phyloP scores from a whole-genome alignment of 140 eudicot genomes.

The Oenanthe javanica region DNA sequence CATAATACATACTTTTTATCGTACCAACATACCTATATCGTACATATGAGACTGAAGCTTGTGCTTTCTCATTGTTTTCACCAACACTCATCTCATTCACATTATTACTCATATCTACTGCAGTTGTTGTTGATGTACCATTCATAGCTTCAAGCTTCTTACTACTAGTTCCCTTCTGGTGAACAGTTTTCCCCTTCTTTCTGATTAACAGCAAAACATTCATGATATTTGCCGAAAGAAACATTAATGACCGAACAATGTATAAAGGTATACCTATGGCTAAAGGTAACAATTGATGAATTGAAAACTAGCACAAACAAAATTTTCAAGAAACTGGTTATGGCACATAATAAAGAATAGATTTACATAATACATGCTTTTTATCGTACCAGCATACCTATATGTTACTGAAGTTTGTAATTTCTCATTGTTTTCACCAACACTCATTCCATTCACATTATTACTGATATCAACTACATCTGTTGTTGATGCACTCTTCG shows the following conservation, averaged over 20 bases:
- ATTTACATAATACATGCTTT: neutral
- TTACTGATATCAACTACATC: too few species aligned
- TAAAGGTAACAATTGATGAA: too few species aligned
- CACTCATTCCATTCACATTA: slow-evolving; percentile 8
- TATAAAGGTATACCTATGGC: too few species aligned
- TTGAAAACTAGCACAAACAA: too few species aligned
- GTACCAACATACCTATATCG: slow-evolving; percentile 26
- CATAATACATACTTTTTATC: slow-evolving; percentile 5
- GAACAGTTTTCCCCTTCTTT: slow-evolving; percentile 38
- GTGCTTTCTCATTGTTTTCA: slow-evolving; percentile 34
- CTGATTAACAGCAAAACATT: neutral
- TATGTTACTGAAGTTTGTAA: slow-evolving; percentile 24
- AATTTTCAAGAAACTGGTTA: too few species aligned
- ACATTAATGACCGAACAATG: too few species aligned
- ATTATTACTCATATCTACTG: slow-evolving; percentile 31
- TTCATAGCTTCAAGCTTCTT: slow-evolving; percentile 31
- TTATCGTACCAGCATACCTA: slow-evolving; percentile 23
- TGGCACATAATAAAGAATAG: too few species aligned
- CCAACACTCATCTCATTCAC: slow-evolving; percentile 26
- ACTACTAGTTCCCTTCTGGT: slow-evolving; percentile 34
- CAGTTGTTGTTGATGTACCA: slow-evolving; percentile 22
- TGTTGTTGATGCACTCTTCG: too few species aligned
- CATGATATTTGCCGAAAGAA: too few species aligned
- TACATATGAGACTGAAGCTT: slow-evolving; percentile 20
- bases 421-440: slow-evolving; percentile 38